Conservation (phyloP, 352 stramenopile genomes). For the Plasmopara viticola region DNA sequence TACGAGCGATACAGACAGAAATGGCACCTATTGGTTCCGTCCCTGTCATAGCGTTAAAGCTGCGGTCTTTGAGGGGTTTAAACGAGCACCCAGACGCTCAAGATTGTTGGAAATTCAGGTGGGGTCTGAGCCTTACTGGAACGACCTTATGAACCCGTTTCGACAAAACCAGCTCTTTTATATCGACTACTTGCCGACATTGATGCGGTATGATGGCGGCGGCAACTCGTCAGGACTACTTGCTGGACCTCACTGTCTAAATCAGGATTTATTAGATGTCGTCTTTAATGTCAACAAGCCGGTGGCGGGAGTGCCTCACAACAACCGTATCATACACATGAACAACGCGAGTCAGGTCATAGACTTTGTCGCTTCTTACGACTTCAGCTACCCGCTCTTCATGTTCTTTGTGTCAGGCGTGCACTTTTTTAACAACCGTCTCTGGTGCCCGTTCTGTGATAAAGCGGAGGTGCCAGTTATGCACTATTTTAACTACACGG, state of each 20-base stretch:
- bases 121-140: slow-evolving; percentile 49
- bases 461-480: slow-evolving; percentile 60
- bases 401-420: slow-evolving; percentile 72
- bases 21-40: slow-evolving; percentile 72
- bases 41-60: slow-evolving; percentile 60
- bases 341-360: slow-evolving; percentile 33
- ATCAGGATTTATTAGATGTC: slow-evolving; percentile 62
- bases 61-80: slow-evolving; percentile 50
- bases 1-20: slow-evolving; percentile 61
- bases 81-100: slow-evolving; percentile 50
- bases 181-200: slow-evolving; percentile 70
- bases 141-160: slow-evolving; percentile 70
- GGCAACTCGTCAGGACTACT: slow-evolving; percentile 67
- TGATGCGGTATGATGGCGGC: slow-evolving; percentile 73
- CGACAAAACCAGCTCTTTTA: slow-evolving; percentile 78
- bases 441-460: slow-evolving; percentile 83
- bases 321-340: slow-evolving; percentile 53
- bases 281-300: slow-evolving; percentile 53
- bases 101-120: slow-evolving; percentile 68
- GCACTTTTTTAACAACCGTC: slow-evolving; percentile 64
- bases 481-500: slow-evolving; percentile 75
- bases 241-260: slow-evolving; percentile 56
- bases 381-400: slow-evolving; percentile 68
- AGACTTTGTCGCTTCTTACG: slow-evolving; percentile 48
- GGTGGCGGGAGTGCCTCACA: slow-evolving; percentile 23